These are phyloP conservation scores for Yamadazyma sp. DNA, from an alignment of 805 yeast genomes.

Conservation along the genomic window DNA sequence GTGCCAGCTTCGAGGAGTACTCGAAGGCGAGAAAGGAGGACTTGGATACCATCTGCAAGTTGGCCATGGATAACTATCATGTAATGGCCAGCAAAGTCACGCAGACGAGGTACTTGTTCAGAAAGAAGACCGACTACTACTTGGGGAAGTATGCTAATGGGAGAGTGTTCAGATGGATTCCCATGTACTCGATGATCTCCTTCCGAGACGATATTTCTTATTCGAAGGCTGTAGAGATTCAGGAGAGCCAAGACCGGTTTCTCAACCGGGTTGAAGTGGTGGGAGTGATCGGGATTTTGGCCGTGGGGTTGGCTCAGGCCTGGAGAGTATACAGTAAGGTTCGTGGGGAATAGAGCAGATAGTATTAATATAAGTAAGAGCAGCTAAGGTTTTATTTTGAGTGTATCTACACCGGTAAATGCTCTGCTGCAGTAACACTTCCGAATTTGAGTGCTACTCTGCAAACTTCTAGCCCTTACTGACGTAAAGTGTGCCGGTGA, in stretches of 20 bases:
- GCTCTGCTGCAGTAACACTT: no score
- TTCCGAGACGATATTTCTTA: slow-evolving; percentile 83
- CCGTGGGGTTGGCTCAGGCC: slow-evolving; percentile 1
- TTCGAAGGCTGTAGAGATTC: slow-evolving; percentile 59
- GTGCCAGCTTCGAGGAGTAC: slow-evolving; percentile 54
- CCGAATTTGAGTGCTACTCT: not conserved
- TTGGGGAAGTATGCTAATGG: slow-evolving; percentile 60
- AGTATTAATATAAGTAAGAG: not conserved
- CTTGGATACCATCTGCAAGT: slow-evolving; percentile 68
- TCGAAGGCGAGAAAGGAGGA: slow-evolving; percentile 60
- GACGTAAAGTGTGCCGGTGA: no score
- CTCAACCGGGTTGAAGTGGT: slow-evolving; percentile 23
- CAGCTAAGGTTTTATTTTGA: not conserved
- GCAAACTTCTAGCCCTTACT: not conserved
- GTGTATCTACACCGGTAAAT: no score
- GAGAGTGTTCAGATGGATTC: slow-evolving; percentile 58
- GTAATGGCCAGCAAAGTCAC: slow-evolving; percentile 87
- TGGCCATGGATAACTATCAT: slow-evolving; percentile 77
- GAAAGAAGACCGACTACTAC: slow-evolving; percentile 67
- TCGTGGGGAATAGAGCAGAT: not conserved
- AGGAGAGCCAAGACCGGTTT: slow-evolving; percentile 54
- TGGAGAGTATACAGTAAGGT: slow-evolving; percentile 2
- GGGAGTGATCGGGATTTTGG: slow-evolving; percentile 2
- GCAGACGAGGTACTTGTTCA: slow-evolving; percentile 54
- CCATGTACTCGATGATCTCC: slow-evolving; percentile 89